These are phyloP conservation scores for Westerdykella sp. DNA, from an alignment of 2,329 filamentous ascomycete species.

Conservation along the genomic window DNA sequence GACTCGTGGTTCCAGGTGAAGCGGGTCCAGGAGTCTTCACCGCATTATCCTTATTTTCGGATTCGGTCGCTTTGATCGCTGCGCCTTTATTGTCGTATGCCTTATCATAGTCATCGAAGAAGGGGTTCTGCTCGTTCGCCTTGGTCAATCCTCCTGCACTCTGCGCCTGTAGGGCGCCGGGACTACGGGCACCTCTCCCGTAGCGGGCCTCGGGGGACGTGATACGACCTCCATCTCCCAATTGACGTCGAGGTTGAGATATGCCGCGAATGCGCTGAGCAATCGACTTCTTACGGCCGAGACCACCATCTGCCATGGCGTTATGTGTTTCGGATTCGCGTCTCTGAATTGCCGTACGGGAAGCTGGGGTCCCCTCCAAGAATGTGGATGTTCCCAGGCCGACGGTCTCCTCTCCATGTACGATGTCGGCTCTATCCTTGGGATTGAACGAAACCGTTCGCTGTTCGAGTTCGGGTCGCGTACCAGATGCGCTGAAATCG, in stretches of 20 bases:
- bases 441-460: conserved; percentile 30
- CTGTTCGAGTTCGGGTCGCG: conserved; percentile 29
- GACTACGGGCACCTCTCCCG: conserved; percentile 17
- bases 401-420: conserved; percentile 77
- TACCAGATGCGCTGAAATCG: conserved; percentile 59
- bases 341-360: conserved; percentile 69
- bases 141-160: conserved; percentile 40
- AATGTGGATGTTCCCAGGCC: conserved; percentile 94
- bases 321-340: conserved; percentile 61
- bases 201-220: conserved; percentile 51
- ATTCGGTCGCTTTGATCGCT: conserved; percentile 49
- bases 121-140: conserved; percentile 60
- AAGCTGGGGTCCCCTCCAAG: conserved; percentile 85
- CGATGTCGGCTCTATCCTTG: conserved; percentile 51
- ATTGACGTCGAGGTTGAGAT: conserved; percentile 61
- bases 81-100: conserved; percentile 60
- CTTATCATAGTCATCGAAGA: conserved; percentile 72
- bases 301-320: conserved; percentile 38
- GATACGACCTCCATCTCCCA: conserved; percentile 38
- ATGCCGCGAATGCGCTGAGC: conserved; percentile 87
- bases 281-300: conserved; percentile 89
- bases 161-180: conserved; percentile 24
- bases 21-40: conserved; percentile 10
- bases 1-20: conserved; percentile 20
- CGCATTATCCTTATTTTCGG: conserved; percentile 14